Evolutionary conservation across 78 protist genomes (phyloP), one percentile per base, ranked within the genome.

Genomic region (Emiliania huxleyi): DNA sequence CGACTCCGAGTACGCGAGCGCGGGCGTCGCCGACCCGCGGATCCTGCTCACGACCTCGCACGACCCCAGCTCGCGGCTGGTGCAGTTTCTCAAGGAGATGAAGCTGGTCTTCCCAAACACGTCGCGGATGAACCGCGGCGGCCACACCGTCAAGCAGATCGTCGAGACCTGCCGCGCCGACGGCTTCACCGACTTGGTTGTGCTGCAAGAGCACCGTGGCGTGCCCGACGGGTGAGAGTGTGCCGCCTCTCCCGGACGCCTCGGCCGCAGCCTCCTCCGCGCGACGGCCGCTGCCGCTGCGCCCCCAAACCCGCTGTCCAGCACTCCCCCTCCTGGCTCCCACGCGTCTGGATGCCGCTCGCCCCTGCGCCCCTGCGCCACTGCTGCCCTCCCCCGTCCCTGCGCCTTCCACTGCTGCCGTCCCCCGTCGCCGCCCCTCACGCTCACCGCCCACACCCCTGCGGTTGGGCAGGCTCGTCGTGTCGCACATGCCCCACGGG

Each of bases 1-100:
- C 43, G 99, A 99, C 83, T 99, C 98, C 94, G 99, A 99, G 95
- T 99, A 99, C 87, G 96, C 96, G 1, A n/a, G 46, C 29, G 99
- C 99, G 0, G 99, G 99, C 22, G 88, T 96, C 12, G 33, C 37
- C 45, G 99, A 99, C 23, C 99, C 99, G 15, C 94, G 95, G 56
- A 92, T 99, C 8, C 90, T 99, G 45, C 23, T 98, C 48, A 98
- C 99, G 8, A 98, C 99, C 12, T 94, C 99, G 2, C 97, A 98
- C 42, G 98, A 98, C 83, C 99, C 99, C 25, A 79, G 96, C 84
- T 46, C 94, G 6, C 87, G 96, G 38, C 95, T 99, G 26, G 29
- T 45, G 48, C 98, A 97, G 92, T 99, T 99, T 42, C 95, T 96
- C n/a, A 99, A 96, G 96, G 99, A 99, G 95, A 1, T 99, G 40